Evolutionary conservation across 805 yeast species (phyloP), one percentile per base, ranked within the genome.

Genomic region (Komagataella ulmi): DNA sequence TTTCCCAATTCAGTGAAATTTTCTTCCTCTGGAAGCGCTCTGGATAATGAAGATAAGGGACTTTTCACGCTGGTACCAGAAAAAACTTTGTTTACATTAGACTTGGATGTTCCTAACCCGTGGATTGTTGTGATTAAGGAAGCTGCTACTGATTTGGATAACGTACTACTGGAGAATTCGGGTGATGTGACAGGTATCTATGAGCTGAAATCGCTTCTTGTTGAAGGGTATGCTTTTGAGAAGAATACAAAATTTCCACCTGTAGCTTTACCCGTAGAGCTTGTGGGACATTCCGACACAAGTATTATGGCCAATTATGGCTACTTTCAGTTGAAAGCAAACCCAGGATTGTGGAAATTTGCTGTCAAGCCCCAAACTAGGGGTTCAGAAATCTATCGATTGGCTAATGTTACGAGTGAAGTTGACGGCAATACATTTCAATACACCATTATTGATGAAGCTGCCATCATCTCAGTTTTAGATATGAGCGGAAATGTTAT

Each of bases 301-400:
- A 70, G 67, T 44, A 80, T 89, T 1, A 85, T 91, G 93, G 75
- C 82, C 1, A 83, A 85, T 45, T 70, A 83, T 55, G 97, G 97
- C 0, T 91, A 91, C 64, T 77, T 85, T 51, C 97, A 90, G 65
- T 69, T 93, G 48, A 78, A 77, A 55, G 80, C 85, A 0, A 72
- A 71, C 50, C 93, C 95, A 1, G 96, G 96, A 0, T 48, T 72
- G 3, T 86, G 87, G 83, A 62, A 67, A 2, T 61, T 87, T n/a
- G 57, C 59, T 1, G 59, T 82, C 10, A 75, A 75, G 54, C 58
- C 61, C 7, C 61, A 61, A 3, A 71, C 78, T 1, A 57, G 65
- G 48, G 63, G 83, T 1, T 59, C 68, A 3, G 68, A 69, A 1
- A 66, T 78, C 19, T 80, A 67, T 54, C 54, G 62, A 0, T 53